These are phyloP conservation scores for Hortaea werneckii DNA, from an alignment of 2,329 filamentous ascomycete genomes.

Conservation along the genomic window DNA sequence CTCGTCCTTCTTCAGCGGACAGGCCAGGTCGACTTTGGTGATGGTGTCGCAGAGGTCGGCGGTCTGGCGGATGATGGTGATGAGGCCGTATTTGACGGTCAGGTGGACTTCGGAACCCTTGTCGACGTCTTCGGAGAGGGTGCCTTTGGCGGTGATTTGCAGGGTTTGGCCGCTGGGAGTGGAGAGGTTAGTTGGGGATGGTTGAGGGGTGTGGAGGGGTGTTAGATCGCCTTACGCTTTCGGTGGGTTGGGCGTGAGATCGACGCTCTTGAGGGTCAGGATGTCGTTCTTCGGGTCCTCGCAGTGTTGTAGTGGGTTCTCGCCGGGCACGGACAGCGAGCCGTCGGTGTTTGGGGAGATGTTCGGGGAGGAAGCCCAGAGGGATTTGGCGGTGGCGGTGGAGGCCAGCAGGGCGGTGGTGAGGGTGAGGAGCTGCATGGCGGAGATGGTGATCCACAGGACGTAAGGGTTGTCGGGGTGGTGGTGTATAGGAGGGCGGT, in stretches of 20 bases:
- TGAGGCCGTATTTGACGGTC: constrained; percentile 87
- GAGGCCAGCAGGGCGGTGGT: constrained; percentile 19
- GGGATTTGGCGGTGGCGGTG: constrained; percentile 19
- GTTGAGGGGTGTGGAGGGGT: constrained; percentile 1
- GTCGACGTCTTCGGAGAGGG: constrained; percentile 60
- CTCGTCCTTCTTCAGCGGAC: constrained; percentile 67
- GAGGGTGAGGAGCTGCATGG: constrained; percentile 24
- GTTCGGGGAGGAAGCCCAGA: constrained; percentile 11
- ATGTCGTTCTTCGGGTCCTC: constrained; percentile 58
- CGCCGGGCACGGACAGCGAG: constrained; percentile 61
- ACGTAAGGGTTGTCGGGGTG: background rate
- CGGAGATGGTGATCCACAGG: background rate
- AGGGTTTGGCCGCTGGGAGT: constrained; percentile 61
- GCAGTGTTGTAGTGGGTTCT: constrained; percentile 79
- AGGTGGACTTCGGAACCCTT: constrained; percentile 73
- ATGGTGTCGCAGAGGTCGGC: constrained; percentile 85
- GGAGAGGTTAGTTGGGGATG: constrained; percentile 1
- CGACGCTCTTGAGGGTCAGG: constrained; percentile 66
- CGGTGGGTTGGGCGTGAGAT: constrained; percentile 79
- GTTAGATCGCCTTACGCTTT: constrained; percentile 49
- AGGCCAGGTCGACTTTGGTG: constrained; percentile 76
- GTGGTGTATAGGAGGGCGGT: background rate
- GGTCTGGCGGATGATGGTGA: constrained; percentile 71
- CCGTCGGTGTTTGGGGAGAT: constrained; percentile 24
- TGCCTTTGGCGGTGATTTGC: constrained; percentile 66